Base-by-base conservation (phyloP, 106 monocot species). In the Allium sativum region DNA sequence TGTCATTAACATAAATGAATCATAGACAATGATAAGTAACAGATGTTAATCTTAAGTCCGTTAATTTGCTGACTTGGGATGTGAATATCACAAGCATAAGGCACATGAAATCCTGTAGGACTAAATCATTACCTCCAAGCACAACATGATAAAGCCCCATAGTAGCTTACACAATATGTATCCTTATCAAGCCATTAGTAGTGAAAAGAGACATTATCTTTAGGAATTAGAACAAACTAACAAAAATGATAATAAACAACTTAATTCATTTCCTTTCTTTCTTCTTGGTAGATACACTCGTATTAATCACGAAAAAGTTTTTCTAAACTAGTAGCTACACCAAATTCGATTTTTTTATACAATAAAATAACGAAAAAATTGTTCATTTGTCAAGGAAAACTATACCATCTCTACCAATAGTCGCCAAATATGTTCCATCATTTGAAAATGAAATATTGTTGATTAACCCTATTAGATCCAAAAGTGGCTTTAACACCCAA, bases 331-430 rank as follows among this genome's bases (percentile, higher is more conserved):
- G 40, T 42, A 45, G 21, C 20, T 42, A 12, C 11, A 7, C 47
- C 12, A 52, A 1, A 48, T 3, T 48, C 15, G 1, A 48, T 48
- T 48, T 48, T 0, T 48, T 12, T 48, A 1, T 48, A 12, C 4
- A 10, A 46, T 64, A 12, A 61, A 67, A 51, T 11, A 55, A 56
- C 16, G 12, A 40, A 60, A 42, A 3, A 22, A 1, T 22, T 22
- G 22, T 22, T 22, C 22, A 22, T 1, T 22, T 22, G 22, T 22
- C 3, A 1, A 3, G 22, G 14, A 3, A 58, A 15, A 9, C 15
- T 6, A 70, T 85, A 93, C 94, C 94, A 75, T 94, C 94, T 79
- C 94, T 80, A 42, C 89, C 89, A 67, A 90, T 87, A 64, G 87
- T 84, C 9, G 90, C 90, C 47, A 96, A 79, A 68, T 82, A 73